Base-by-base conservation (phyloP, 345 rosid genomes). In the Erodium maritimum region DNA sequence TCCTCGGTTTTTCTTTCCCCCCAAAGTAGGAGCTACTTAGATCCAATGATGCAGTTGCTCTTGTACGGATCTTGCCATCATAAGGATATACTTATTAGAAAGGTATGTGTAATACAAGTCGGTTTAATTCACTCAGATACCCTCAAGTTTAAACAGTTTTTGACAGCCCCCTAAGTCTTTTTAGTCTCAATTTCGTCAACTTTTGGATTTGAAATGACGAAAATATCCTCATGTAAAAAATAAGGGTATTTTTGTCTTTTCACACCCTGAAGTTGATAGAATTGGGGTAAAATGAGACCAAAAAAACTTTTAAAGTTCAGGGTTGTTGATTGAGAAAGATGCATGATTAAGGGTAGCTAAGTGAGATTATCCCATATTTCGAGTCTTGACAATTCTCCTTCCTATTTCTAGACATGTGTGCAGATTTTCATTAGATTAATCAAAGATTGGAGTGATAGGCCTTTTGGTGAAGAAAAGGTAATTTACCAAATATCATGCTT, bases 381-480 rank as follows among this genome's bases (percentile, higher is more conserved):
- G n/a, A n/a, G n/a, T n/a, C n/a, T n/a, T n/a, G n/a, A n/a, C n/a
- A n/a, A n/a, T n/a, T n/a, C n/a, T n/a, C n/a, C 17, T 12, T 11
- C 51, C 54, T 34, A 52, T 50, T 60, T 12, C 60, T 76, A 93
- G 99, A 80, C 88, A 55, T 85, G 95, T 55, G 96, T 87, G 59
- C 99, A 93, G 78, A 93, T 93, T 71, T 86, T 93, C 73, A 75
- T 75, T 58, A 80, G 82, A 73, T 75, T 93, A 62, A 87, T 87
- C 48, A 89, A 89, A 80, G 99, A 93, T 73, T 89, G 99, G 99
- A 77, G 86, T 60, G 68, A 65, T 50, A 64, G 72, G 65, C 77
- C 88, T 54, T 61, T 56, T 58, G 82, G 67, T 37, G 90, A 82
- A 75, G 95, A 87, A 73, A 84, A 81, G 82, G 87, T 86, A 21